Evolutionary conservation across 352 stramenopile species (phyloP).

Genomic region (Phytophthora lateralis): DNA sequence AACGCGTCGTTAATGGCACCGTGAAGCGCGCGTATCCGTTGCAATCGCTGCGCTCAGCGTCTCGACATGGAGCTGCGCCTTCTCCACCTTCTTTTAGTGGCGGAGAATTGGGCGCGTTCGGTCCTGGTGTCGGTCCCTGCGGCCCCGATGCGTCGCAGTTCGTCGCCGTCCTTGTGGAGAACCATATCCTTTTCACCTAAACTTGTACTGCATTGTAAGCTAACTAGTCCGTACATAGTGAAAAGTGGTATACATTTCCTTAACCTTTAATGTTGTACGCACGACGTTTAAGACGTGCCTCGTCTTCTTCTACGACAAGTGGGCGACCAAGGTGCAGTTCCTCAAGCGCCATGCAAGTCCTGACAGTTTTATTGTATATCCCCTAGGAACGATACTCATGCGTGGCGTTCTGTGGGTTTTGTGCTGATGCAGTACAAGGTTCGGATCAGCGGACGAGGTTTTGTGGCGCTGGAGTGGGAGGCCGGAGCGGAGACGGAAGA

Average conservation of each 20-base stretch:
- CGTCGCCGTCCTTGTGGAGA: constrained; percentile 56
- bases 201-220: constrained; percentile 1
- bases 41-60: constrained; percentile 31
- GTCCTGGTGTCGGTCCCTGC: constrained; percentile 63
- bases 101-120: constrained; percentile 44
- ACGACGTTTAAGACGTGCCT: constrained; percentile 54
- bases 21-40: constrained; percentile 72
- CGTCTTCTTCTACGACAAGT: constrained; percentile 82
- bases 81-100: background rate
- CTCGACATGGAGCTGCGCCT: background rate
- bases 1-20: constrained; percentile 40
- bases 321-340: constrained; percentile 62
- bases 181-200: constrained; percentile 47
- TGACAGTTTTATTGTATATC: background rate
- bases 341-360: constrained; percentile 64
- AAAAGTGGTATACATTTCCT: constrained; percentile 22
- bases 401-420: background rate
- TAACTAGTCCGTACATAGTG: background rate
- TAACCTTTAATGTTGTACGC: constrained; percentile 34
- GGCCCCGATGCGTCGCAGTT: constrained; percentile 54
- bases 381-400: background rate
- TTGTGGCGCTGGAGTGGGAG: constrained; percentile 64
- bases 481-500: constrained; percentile 73
- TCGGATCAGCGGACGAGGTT: constrained; percentile 49
- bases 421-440: constrained; percentile 61